Evolutionary conservation across 1,284 basidiomycete species (phyloP), one percentile per base, ranked within the genome.

Genomic region (Ganoderma sp.): DNA sequence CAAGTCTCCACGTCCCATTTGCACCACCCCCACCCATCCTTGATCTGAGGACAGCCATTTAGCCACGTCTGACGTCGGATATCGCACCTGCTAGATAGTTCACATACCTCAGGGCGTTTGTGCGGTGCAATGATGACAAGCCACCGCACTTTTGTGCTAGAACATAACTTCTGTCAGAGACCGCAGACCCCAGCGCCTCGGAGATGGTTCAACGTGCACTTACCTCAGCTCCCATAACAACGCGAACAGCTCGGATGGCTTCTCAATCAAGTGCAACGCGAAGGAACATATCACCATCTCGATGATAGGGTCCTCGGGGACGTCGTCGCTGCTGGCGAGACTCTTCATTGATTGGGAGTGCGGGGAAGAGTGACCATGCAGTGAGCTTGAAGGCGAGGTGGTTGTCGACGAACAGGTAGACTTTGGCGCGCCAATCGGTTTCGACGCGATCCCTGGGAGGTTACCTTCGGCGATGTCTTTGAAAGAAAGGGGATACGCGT

Each of bases 241-340:
- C 12, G 88, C 81, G 74, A 88, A 92, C 19, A 93, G 80, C 67
- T 88, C 87, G 0, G 88, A 90, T 1, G 87, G 76, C 25, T 83
- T 83, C 58, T 88, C 86, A 54, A 92, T 79, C 39, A 93, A 86
- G 76, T 93, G 91, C 41, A 92, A 77, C 5, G 90, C 91, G 72
- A 92, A 92, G 1, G 90, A 91, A 73, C 90, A 90, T 34, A 92
- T 78, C 19, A 89, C 84, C 77, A 92, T 84, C 71, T 92, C 90
- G 59, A 89, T 77, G 39, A 68, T 60, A 28, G 67, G 42, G 45
- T 72, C 66, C 43, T 19, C 39, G 28, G 59, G 34, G 64, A 39
- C 37, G 37, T 50, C 34, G 6, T 56, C 22, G 61, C 41, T 57
- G 62, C 39, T 45, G 28, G 39, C 54, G 34, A 58, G n/a, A 58